phyloP scores from a whole-genome alignment of 2,329 filamentous ascomycete genomes.

The Fusarium cicatricum region DNA sequence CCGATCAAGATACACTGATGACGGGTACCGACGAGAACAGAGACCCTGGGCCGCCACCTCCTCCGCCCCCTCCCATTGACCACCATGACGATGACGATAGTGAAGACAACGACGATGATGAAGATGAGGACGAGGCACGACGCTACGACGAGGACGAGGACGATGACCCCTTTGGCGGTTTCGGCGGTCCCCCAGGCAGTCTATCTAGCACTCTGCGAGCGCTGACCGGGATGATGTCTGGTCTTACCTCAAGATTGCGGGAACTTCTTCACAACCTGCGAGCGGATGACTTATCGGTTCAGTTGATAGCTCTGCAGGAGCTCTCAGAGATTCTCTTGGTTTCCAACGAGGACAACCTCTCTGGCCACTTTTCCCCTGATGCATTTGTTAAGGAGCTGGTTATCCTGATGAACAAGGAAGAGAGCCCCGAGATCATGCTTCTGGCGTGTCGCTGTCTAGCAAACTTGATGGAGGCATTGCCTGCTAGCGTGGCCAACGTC shows the following conservation, averaged over 20 bases:
- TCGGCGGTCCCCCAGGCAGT: constrained; percentile 69
- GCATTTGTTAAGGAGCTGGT: constrained; percentile 96
- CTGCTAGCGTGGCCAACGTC: constrained; percentile 91
- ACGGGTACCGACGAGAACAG: constrained; percentile 70
- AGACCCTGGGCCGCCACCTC: constrained; percentile 51
- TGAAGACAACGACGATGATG: constrained; percentile 45
- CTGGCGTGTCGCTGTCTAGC: constrained; percentile 94
- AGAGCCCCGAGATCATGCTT: constrained; percentile 97
- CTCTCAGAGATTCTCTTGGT: constrained; percentile 92
- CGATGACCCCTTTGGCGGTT: constrained; percentile 69
- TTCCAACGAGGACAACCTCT: constrained; percentile 95
- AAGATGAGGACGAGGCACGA: constrained; percentile 49
- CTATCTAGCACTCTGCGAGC: constrained; percentile 85
- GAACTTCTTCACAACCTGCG: constrained; percentile 79
- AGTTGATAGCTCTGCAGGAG: constrained; percentile 91
- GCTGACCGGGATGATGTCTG: constrained; percentile 90
- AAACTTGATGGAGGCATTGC: constrained; percentile 96
- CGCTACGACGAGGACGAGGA: constrained; percentile 71
- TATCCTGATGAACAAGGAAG: constrained; percentile 89
- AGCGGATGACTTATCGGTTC: constrained; percentile 86
- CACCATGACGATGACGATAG: constrained; percentile 51
- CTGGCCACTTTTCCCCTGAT: constrained; percentile 94
- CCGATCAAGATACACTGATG: constrained; percentile 74
- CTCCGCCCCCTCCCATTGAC: constrained; percentile 51
- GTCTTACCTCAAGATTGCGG: constrained; percentile 80